Conservation (phyloP, 106 monocot species). For the Posidonia australis region DNA sequence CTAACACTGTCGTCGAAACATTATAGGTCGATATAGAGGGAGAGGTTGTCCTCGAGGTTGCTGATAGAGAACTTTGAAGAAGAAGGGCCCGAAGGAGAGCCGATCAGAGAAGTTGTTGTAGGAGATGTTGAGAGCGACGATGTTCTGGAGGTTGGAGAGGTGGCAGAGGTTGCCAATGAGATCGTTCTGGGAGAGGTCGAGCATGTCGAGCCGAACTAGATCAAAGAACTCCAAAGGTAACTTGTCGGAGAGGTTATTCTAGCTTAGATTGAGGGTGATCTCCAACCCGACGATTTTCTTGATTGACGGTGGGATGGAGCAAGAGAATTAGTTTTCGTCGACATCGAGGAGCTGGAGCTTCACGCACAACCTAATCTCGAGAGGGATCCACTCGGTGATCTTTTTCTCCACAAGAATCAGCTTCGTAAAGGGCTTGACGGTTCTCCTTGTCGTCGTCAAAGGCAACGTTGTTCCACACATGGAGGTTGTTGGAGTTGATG, state of each 20-base stretch:
- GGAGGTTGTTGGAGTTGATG: no score
- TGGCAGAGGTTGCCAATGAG: conserved; percentile 11
- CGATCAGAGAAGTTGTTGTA: conserved; percentile 23
- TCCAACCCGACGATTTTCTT: conserved; percentile 10
- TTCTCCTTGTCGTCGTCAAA: no score
- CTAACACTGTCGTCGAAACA: no score
- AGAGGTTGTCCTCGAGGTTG: no score
- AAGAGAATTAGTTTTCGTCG: conserved; percentile 17
- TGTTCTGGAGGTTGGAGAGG: conserved; percentile 16
- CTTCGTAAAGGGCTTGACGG: no score
- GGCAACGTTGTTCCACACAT: no score
- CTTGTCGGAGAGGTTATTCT: conserved; percentile 21
- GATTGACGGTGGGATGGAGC: conserved; percentile 14
- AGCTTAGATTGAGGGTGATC: conserved; percentile 23
- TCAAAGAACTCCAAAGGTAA: conserved; percentile 9
- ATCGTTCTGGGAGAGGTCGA: conserved; percentile 28
- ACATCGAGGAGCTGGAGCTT: conserved; percentile 18
- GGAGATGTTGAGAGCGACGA: conserved; percentile 18
- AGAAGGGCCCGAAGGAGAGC: conserved; percentile 13
- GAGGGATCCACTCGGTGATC: conserved; percentile 17
- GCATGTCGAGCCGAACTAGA: conserved; percentile 17
- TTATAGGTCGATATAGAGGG: no score
- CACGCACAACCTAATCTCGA: conserved; percentile 8
- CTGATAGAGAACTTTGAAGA: no score
- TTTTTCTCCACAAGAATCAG: conserved; percentile 15